Evolutionary conservation across 306 rosid genomes (phyloP).

Genomic region (Begonia fuchsioides): DNA sequence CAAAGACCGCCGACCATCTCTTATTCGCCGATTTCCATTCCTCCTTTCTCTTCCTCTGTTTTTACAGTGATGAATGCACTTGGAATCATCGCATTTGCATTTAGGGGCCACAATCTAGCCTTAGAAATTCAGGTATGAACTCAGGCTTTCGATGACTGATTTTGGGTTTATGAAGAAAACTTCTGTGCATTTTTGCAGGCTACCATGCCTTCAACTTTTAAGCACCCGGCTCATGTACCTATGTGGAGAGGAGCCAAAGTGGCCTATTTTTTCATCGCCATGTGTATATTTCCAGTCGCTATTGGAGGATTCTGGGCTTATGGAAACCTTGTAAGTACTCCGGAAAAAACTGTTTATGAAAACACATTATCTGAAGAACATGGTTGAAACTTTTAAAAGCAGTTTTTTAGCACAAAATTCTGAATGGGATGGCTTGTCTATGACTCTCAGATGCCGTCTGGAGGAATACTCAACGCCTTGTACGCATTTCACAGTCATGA

Average conservation of each 20-base stretch:
- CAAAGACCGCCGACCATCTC: constrained; percentile 71
- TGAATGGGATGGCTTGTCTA: too few relatives aligned
- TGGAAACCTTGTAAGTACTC: constrained; percentile 78
- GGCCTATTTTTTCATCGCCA: constrained; percentile 88
- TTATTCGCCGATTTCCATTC: constrained; percentile 56
- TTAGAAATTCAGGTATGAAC: constrained; percentile 68
- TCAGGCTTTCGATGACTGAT: background rate
- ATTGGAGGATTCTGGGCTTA: constrained; percentile 98
- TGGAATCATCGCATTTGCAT: constrained; percentile 90
- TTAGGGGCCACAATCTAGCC: constrained; percentile 85
- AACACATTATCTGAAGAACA: too few relatives aligned
- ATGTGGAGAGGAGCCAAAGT: constrained; percentile 99
- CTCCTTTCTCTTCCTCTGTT: constrained; percentile 40
- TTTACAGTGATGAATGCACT: constrained; percentile 82
- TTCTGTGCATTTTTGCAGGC: constrained; percentile 36
- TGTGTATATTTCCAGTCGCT: constrained; percentile 88
- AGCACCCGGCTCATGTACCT: constrained; percentile 97
- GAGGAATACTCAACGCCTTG: constrained; percentile 79
- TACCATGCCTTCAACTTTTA: constrained; percentile 97
- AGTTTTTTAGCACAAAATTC: too few relatives aligned
- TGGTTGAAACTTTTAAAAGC: too few relatives aligned
- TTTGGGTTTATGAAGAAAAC: too few relatives aligned
- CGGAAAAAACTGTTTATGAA: background rate
- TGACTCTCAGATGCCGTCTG: constrained; percentile 95
- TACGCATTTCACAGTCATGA: constrained; percentile 84